Evolutionary conservation across 1,284 basidiomycete genomes (phyloP).

Genomic region (Ganoderma boninense): DNA sequence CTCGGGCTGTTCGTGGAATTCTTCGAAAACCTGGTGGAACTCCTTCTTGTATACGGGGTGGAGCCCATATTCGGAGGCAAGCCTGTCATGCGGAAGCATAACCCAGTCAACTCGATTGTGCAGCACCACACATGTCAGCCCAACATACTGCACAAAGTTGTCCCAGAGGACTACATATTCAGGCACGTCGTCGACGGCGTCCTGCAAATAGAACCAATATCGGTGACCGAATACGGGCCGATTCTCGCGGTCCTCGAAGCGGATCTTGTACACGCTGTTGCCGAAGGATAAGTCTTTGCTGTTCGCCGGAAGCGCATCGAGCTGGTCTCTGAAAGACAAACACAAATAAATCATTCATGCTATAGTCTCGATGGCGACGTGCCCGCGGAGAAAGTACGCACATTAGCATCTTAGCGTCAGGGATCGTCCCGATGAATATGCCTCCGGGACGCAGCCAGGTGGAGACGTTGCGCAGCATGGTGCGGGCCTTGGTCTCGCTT

Average conservation of each 20-base stretch:
- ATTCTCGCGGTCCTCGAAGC: constrained; percentile 77
- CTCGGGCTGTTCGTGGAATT: constrained; percentile 80
- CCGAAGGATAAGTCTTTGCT: constrained; percentile 82
- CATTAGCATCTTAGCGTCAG: constrained; percentile 85
- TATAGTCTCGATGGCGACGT: not conserved
- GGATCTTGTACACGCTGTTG: constrained; percentile 90
- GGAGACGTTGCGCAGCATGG: constrained; percentile 94
- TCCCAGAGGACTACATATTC: constrained; percentile 98
- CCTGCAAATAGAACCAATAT: constrained; percentile 93
- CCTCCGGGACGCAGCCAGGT: constrained; percentile 86
- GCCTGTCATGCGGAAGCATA: constrained; percentile 50
- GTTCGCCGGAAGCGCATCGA: constrained; percentile 70
- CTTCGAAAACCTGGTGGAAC: constrained; percentile 88
- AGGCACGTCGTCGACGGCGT: constrained; percentile 97
- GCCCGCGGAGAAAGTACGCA: constrained; percentile 61
- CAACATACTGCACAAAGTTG: constrained; percentile 83
- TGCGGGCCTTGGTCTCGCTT: constrained; percentile 82
- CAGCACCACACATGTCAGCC: constrained; percentile 1
- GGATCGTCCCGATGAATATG: constrained; percentile 93
- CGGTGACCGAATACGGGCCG: constrained; percentile 86
- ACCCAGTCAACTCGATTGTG: not conserved
- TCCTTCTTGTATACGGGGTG: constrained; percentile 82
- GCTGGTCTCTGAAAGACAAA: constrained; percentile 67
- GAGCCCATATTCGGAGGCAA: constrained; percentile 88
- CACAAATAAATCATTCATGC: too few relatives aligned